Percentiles rank a stretch among this genome's conserved stretches.
phyloP scores from a whole-genome alignment of 495 filamentous ascomycete species.

The Xylaria sp. region DNA sequence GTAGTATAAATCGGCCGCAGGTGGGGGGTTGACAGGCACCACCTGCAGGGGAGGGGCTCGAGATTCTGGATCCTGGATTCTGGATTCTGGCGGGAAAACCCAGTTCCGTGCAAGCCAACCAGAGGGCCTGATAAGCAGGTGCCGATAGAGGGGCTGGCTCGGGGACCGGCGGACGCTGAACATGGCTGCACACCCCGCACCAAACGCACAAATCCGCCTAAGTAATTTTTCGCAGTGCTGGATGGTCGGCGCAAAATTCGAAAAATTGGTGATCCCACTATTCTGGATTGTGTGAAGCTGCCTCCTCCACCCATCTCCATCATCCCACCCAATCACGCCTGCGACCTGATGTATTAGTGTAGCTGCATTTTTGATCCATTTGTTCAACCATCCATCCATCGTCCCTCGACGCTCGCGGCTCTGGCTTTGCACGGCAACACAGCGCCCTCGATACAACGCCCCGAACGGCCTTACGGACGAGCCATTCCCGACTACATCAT shows the following conservation, averaged over 20 bases:
- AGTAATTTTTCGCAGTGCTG: conserved; percentile 23
- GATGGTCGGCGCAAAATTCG: not conserved
- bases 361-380: conserved; percentile 7
- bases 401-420: not conserved
- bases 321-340: conserved; percentile 24
- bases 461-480: not conserved
- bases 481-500: conserved; percentile 1
- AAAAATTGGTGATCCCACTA: conserved; percentile 20
- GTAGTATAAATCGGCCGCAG: not conserved
- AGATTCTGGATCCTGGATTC: no score
- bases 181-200: conserved; percentile 19
- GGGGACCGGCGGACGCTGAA: not conserved
- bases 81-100: conserved; percentile 13
- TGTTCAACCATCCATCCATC: not conserved
- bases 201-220: conserved; percentile 27
- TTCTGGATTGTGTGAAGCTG: conserved; percentile 23
- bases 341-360: not conserved
- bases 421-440: conserved; percentile 3
- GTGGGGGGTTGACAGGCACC: not conserved
- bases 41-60: no score
- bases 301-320: not conserved
- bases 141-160: conserved; percentile 10
- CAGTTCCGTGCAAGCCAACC: conserved; percentile 20
- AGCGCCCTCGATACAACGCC: not conserved
- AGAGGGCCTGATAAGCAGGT: conserved; percentile 2